phyloP scores from a whole-genome alignment of 306 rosid species.

The Oxytropis ochrocephala region DNA sequence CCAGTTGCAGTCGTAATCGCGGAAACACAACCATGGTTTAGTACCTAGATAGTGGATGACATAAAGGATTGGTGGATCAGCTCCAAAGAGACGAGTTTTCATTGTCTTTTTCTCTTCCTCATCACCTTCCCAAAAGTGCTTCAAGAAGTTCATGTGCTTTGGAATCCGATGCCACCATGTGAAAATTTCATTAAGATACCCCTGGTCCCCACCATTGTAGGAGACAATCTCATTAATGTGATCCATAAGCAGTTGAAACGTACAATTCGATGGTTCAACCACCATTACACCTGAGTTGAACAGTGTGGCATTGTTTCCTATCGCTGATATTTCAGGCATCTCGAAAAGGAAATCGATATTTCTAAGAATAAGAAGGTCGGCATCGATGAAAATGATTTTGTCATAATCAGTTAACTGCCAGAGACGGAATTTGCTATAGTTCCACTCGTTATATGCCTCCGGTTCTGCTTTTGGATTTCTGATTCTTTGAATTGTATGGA shows the following conservation, averaged over 20 bases:
- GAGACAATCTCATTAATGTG: conserved; percentile 77
- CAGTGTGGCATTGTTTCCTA: conserved; percentile 72
- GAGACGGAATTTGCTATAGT: conserved; percentile 87
- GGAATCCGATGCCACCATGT: conserved; percentile 96
- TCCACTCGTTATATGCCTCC: conserved; percentile 90
- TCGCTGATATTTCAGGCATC: conserved; percentile 80
- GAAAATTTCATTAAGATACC: conserved; percentile 76
- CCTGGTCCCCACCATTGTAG: conserved; percentile 89
- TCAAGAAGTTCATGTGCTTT: conserved; percentile 83
- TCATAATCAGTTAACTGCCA: conserved; percentile 89
- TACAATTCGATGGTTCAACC: conserved; percentile 76
- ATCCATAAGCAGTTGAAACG: conserved; percentile 75
- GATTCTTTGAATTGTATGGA: conserved; percentile 69
- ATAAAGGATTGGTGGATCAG: conserved; percentile 71
- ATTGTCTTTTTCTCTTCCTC: conserved; percentile 50
- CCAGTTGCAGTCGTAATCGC: conserved; percentile 92
- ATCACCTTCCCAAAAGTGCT: conserved; percentile 88
- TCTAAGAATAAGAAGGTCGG: conserved; percentile 72
- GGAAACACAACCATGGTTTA: conserved; percentile 88
- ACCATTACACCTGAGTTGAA: conserved; percentile 92
- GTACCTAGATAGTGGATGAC: conserved; percentile 79
- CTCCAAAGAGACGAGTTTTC: conserved; percentile 69
- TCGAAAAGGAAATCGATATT: conserved; percentile 79
- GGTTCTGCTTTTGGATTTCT: conserved; percentile 85
- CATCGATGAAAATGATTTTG: conserved; percentile 85